A percentile compares a stretch with the other conserved stretches of the same genome.
These are phyloP conservation scores for Colletotrichum orchidophilum DNA, from an alignment of 2,329 filamentous ascomycete genomes.

Conservation along the genomic window DNA sequence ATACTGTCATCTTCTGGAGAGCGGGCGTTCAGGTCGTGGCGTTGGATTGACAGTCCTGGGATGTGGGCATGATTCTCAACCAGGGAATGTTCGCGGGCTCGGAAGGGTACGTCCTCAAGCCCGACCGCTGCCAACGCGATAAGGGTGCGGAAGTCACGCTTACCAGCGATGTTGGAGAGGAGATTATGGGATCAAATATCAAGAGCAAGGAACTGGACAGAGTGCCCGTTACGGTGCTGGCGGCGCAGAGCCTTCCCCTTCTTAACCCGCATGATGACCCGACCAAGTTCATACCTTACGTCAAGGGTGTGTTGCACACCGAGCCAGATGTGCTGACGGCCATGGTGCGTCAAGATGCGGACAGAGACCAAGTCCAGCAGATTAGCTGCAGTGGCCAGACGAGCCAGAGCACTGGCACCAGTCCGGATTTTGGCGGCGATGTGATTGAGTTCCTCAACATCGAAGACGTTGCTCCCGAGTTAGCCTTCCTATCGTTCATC, in stretches of 20 bases:
- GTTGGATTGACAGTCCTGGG: conserved; percentile 91
- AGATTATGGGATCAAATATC: conserved; percentile 52
- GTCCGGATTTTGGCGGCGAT: conserved; percentile 71
- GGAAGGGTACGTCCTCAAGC: conserved; percentile 86
- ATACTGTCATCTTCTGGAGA: conserved; percentile 86
- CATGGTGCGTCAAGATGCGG: conserved; percentile 2
- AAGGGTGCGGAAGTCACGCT: too few relatives aligned
- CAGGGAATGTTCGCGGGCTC: conserved; percentile 89
- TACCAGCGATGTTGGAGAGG: background rate
- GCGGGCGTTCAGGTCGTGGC: conserved; percentile 91
- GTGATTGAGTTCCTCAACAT: conserved; percentile 65
- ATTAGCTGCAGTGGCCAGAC: conserved; percentile 65
- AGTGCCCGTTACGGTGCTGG: conserved; percentile 72
- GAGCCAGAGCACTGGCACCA: conserved; percentile 63
- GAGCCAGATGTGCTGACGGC: conserved; percentile 61
- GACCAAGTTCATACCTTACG: conserved; percentile 76
- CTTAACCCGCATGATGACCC: conserved; percentile 60
- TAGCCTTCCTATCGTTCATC: conserved; percentile 83
- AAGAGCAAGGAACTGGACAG: conserved; percentile 68
- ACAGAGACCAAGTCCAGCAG: conserved; percentile 48
- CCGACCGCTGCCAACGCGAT: conserved; percentile 60
- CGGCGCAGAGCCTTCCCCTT: conserved; percentile 79
- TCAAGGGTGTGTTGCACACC: conserved; percentile 86
- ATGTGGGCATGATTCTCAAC: conserved; percentile 96
- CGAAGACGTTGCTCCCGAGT: conserved; percentile 69